A percentile compares a stretch with the other conserved stretches of the same genome.
Conservation (phyloP, 2,329 filamentous ascomycete genomes). For the Aspergillus sp. region DNA sequence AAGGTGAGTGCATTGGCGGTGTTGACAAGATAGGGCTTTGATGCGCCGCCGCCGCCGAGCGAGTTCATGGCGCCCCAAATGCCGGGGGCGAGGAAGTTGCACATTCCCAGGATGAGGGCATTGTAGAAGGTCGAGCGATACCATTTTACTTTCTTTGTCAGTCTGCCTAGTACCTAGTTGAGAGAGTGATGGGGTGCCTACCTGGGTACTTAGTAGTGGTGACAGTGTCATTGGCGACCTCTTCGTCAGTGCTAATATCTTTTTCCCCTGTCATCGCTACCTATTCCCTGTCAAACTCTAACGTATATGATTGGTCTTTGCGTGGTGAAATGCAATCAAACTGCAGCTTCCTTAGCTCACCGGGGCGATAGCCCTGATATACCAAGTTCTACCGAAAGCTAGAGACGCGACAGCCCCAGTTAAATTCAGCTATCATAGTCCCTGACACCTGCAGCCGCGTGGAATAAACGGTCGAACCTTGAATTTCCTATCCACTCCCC, state of each 20-base stretch:
- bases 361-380: background rate
- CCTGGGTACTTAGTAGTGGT: constrained; percentile 11
- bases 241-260: constrained; percentile 19
- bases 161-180: background rate
- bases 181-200: background rate
- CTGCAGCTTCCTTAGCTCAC: background rate
- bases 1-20: constrained; percentile 71
- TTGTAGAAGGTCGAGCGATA: constrained; percentile 72
- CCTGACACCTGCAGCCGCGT: background rate
- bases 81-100: constrained; percentile 68
- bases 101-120: constrained; percentile 68
- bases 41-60: constrained; percentile 67
- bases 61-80: constrained; percentile 75
- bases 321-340: background rate
- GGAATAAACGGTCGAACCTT: background rate
- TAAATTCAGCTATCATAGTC: too few relatives aligned
- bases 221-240: constrained; percentile 10
- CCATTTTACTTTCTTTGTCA: constrained; percentile 58
- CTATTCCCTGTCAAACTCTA: too few relatives aligned
- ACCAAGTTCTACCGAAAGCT: background rate
- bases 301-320: too few relatives aligned
- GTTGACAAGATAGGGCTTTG: constrained; percentile 67
- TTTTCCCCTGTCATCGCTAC: constrained; percentile 22
- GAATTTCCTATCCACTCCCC: background rate
- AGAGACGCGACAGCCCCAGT: background rate